Evolutionary conservation across 2,329 filamentous ascomycete genomes (phyloP).

Genomic region (Claviceps paspali): DNA sequence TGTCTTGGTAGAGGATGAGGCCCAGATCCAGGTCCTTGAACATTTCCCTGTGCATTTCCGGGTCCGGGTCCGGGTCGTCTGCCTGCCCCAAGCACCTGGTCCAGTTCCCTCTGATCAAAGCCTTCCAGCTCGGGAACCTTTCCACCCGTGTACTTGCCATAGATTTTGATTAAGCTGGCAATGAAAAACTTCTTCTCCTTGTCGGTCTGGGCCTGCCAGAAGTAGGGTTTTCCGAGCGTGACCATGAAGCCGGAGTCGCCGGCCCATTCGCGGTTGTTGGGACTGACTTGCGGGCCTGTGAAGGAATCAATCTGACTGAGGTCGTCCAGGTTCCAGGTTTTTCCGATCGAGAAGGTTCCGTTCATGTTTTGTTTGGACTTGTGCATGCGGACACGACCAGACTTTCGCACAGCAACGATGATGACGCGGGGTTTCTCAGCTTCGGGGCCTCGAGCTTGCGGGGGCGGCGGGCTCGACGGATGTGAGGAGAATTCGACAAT

Average conservation of each 20-base stretch:
- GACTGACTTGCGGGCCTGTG: constrained; percentile 40
- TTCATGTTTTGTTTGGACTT: constrained; percentile 94
- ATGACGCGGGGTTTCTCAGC: constrained; percentile 83
- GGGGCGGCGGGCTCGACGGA: constrained; percentile 72
- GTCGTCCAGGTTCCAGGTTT: constrained; percentile 95
- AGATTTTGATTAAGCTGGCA: constrained; percentile 90
- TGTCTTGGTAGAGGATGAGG: constrained; percentile 10
- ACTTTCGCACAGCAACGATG: constrained; percentile 83
- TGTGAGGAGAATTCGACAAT: constrained; percentile 76
- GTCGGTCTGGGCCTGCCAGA: constrained; percentile 82
- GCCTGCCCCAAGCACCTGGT: constrained; percentile 52
- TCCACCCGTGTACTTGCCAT: constrained; percentile 86
- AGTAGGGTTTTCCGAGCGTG: constrained; percentile 85
- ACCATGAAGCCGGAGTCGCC: constrained; percentile 74
- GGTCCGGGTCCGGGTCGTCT: constrained; percentile 21
- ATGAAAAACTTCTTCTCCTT: constrained; percentile 99
- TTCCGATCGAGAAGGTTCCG: constrained; percentile 90
- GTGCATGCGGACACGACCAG: constrained; percentile 85
- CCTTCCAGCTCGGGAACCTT: constrained; percentile 64
- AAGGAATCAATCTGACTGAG: constrained; percentile 72
- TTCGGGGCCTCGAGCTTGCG: constrained; percentile 50
- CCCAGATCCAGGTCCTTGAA: constrained; percentile 11
- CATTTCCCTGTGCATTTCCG: constrained; percentile 14
- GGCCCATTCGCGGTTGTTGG: constrained; percentile 59
- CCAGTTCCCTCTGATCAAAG: constrained; percentile 67